Evolutionary conservation across 495 filamentous ascomycete genomes (phyloP).

Genomic region (Penicillium atrosanguineum): DNA sequence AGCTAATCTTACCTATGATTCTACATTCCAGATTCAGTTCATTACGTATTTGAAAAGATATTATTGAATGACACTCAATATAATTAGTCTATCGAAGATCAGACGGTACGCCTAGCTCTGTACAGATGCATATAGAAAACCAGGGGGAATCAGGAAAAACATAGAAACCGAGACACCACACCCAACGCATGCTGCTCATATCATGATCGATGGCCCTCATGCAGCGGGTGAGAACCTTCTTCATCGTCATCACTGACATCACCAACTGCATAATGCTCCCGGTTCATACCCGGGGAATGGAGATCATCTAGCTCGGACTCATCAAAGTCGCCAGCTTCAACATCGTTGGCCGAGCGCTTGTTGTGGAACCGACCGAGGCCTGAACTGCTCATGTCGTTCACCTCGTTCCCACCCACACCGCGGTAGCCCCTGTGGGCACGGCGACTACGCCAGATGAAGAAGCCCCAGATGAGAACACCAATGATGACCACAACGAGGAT

Average conservation of each 20-base stretch:
- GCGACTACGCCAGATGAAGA: slow-evolving; percentile 79
- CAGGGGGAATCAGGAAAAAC: not conserved
- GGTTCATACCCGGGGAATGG: slow-evolving; percentile 43
- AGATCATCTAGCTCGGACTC: slow-evolving; percentile 82
- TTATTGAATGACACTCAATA: not conserved
- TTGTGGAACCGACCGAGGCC: slow-evolving; percentile 42
- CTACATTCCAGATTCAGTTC: too few species aligned
- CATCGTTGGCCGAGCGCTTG: slow-evolving; percentile 53
- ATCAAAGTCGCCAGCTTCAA: slow-evolving; percentile 87
- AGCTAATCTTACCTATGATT: too few species aligned
- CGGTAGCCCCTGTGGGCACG: slow-evolving; percentile 49
- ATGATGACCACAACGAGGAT: slow-evolving; percentile 83
- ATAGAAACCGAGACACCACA: slow-evolving; percentile 1
- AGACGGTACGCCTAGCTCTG: slow-evolving; percentile 7
- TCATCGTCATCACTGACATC: slow-evolving; percentile 43
- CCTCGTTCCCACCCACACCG: slow-evolving; percentile 35
- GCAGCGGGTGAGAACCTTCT: slow-evolving; percentile 1
- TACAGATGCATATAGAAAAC: slow-evolving; percentile 10
- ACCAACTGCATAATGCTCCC: slow-evolving; percentile 43
- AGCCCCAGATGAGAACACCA: slow-evolving; percentile 75
- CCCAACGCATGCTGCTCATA: slow-evolving; percentile 6
- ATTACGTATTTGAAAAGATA: not conserved
- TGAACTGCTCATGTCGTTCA: slow-evolving; percentile 25
- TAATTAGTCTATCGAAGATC: slow-evolving; percentile 12
- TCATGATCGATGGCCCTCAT: slow-evolving; percentile 11